Base-by-base conservation (phyloP, 2,329 filamentous ascomycete genomes). In the Ophiocordyceps australis region DNA sequence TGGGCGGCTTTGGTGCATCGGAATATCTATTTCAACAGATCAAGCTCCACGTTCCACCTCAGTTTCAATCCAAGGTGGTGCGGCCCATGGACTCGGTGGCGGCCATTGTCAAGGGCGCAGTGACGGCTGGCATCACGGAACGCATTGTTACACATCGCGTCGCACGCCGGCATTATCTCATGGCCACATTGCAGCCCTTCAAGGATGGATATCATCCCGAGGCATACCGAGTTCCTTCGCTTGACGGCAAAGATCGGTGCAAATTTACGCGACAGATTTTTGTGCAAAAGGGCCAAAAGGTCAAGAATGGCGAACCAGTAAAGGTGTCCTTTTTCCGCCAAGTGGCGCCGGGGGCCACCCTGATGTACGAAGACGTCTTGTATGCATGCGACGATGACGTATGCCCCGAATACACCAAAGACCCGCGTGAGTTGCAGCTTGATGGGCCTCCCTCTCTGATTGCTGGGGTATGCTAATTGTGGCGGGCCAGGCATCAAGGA, bases 11-110 rank as follows among this genome's bases (percentile, higher is more conserved):
- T 47, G 89, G 89, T 57, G 89, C 86, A 17, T 95, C 86, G 7
- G 89, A 98, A 55, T 95, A 95, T 49, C 75, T 98, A 32, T 98
- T 95, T 71, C 86, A 95, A 54, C 89, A 98, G 54, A 95, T 98
- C 62, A 94, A 93, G 55, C 74, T 95, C 23, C 89, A 95, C 47
- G 89, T 98, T 3, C 89, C 89, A 20, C 89, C 89, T 8, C 89
- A 95, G 50, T 98, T 94, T 63, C 86, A 95, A 58, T 77, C 81
- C 49, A 95, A 95, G 66, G 89, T 95, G 24, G 86, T 98, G 22
- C 75, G 89, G 28, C 89, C 89, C 29, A 95, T 95, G 89, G 89
- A 98, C 58, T 93, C 89, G 2, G 89, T 98, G 30, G 85, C 89
- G 22, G 89, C 89, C 35, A 98, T 98, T 39, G 89, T 95, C 54